Base-by-base conservation (phyloP, 352 stramenopile genomes). In the Phytophthora parvispora region DNA sequence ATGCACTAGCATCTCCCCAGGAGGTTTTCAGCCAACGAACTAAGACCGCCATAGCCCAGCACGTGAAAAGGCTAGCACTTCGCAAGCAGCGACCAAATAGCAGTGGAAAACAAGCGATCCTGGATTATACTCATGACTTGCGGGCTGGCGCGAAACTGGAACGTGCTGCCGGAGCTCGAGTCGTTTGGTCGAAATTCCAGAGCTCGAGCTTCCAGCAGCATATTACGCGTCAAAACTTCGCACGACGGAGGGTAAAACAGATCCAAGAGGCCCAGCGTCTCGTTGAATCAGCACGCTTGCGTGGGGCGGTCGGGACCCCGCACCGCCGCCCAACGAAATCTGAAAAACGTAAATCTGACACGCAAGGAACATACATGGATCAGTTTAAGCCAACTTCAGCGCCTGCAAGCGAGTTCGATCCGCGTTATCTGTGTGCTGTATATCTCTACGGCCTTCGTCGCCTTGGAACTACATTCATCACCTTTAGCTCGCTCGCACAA, bases 151-250 rank as follows among this genome's bases (percentile, higher is more conserved):
- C 45, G 2, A 31, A 69, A 7, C 29, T 62, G n/a, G 16, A 55
- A 38, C 47, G 13, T 18, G 7, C 13, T 49, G 6, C 32, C 4
- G 32, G 34, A 2, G 45, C 40, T 13, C 70, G 60, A 42, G 29
- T 60, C 1, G 12, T 77, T 27, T 90, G 78, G 80, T 80, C 71
- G 12, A 75, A 79, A 24, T 82, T 86, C 48, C 86, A 91, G 47
- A 80, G 53, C 59, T 80, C 81, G 52, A 90, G 81, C 22, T 81
- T 90, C 32, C 66, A 83, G 27, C 74, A 72, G 16, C 86, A 94
- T 52, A 86, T 94, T 7, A 70, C 60, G 22, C 78, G 84, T 2
- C 83, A 94, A 72, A 70, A 72, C 3, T 73, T 78, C 25, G 85
- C 86, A 0, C 69, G 82, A 15, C 32, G 60, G 16, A 61, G 60